These are phyloP conservation scores for Cucurbita argyrosperma DNA, from an alignment of 306 rosid species.

Conservation along the genomic window DNA sequence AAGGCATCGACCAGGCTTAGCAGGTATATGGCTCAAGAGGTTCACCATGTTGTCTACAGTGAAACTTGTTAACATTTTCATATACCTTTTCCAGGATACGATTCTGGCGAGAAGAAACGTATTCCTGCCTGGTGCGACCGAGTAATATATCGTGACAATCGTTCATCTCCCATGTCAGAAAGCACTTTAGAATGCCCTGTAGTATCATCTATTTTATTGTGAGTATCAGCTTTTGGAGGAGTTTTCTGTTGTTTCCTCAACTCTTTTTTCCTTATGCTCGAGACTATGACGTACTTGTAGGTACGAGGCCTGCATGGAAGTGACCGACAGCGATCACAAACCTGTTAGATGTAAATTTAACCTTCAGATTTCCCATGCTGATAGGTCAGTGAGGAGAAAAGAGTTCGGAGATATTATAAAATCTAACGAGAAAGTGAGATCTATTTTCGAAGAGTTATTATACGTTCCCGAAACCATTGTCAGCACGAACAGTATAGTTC, in stretches of 20 bases:
- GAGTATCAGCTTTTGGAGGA: slow-evolving; percentile 19
- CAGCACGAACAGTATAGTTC: slow-evolving; percentile 41
- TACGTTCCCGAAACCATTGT: slow-evolving; percentile 56
- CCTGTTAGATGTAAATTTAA: slow-evolving; percentile 85
- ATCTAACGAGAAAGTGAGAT: slow-evolving; percentile 52
- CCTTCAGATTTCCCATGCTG: slow-evolving; percentile 61
- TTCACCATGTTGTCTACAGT: neutral
- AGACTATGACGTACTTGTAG: slow-evolving; percentile 17
- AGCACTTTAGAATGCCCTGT: slow-evolving; percentile 81
- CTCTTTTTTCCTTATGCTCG: neutral
- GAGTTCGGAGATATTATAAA: slow-evolving; percentile 56
- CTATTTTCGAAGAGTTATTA: slow-evolving; percentile 43
- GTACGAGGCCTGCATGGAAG: slow-evolving; percentile 97
- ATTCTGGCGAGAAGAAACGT: slow-evolving; percentile 94
- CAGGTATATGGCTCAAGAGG: slow-evolving; percentile 31
- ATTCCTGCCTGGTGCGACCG: slow-evolving; percentile 99
- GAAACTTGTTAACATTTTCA: neutral
- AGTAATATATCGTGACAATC: slow-evolving; percentile 87
- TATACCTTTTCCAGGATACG: slow-evolving; percentile 49
- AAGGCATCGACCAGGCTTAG: slow-evolving; percentile 79
- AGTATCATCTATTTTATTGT: slow-evolving; percentile 72
- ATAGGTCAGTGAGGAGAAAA: slow-evolving; percentile 77
- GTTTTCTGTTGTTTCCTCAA: slow-evolving; percentile 8
- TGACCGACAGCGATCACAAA: slow-evolving; percentile 96
- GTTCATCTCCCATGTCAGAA: slow-evolving; percentile 37